phyloP scores from a whole-genome alignment of 169 alveolate genomes.

The Eimeria necatrix region DNA sequence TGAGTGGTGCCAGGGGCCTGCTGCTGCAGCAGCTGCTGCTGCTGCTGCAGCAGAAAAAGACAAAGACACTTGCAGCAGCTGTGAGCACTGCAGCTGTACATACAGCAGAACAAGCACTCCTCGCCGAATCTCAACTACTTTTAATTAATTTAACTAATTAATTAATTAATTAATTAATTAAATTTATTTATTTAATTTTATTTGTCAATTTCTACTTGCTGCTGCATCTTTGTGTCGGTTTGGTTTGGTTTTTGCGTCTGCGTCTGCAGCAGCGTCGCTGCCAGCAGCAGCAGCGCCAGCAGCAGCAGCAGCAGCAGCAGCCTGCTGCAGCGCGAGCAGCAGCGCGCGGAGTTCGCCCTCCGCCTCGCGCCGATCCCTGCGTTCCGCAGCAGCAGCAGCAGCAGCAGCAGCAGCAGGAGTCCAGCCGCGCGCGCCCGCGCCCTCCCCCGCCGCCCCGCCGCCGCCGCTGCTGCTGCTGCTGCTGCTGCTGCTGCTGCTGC shows the following conservation, averaged over 20 bases:
- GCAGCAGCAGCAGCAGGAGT: conserved; percentile 48
- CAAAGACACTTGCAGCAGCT: too few species aligned
- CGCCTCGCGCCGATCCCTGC: neutral
- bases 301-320: neutral
- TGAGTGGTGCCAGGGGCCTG: neutral
- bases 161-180: too few species aligned
- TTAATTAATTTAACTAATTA: too few species aligned
- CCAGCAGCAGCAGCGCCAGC: neutral
- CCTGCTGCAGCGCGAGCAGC: neutral
- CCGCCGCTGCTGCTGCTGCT: conserved; percentile 6
- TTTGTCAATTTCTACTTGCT: too few species aligned
- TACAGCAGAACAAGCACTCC: too few species aligned
- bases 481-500: conserved; percentile 14
- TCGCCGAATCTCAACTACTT: too few species aligned
- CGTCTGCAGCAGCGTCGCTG: neutral
- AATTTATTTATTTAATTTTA: too few species aligned
- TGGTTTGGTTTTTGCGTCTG: neutral
- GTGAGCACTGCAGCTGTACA: too few species aligned
- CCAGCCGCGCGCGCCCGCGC: too few species aligned
- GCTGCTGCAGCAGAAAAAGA: neutral
- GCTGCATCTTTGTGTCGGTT: neutral
- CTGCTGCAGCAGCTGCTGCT: neutral
- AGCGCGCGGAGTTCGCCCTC: too few species aligned
- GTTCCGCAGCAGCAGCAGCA: neutral
- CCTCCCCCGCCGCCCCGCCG: too few species aligned